Evolutionary conservation across 2,329 filamentous ascomycete species (phyloP), one percentile per base, ranked within the genome.

Genomic region (Diaporthe citriasiana): DNA sequence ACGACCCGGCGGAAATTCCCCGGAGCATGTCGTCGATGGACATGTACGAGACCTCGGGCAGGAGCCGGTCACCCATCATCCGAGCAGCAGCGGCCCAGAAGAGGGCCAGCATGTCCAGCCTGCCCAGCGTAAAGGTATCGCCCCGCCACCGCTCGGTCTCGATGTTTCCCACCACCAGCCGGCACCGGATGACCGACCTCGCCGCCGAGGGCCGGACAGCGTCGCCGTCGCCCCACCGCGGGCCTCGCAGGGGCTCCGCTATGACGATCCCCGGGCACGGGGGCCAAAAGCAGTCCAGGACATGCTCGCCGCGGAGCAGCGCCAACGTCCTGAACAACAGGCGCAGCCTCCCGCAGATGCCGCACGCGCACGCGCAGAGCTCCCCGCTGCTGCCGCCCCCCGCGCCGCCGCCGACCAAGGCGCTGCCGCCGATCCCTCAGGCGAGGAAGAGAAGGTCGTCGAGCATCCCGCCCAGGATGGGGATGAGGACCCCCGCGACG

Each of bases 391-490:
- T 86, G 0, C 88, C 88, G 40, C 89, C 89, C 1, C 88, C 85
- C 22, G 87, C 84, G 19, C 89, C 89, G 9, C 89, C 89, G 7
- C 89, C 89, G 33, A 89, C 83, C 15, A 86, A 85, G 76, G 88
- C 89, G 19, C 83, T 91, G 30, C 89, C 89, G 25, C 89, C 89
- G 0, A 84, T 90, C 51, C 88, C 88, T 6, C 81, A 78, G 56
- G 83, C 81, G 42, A 63, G 71, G 25, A 70, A 72, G 56, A 72
- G 73, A 51, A 71, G 71, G 17, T 70, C 55, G 8, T 69, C 55
- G 40, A 74, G 74, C 50, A 72, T 65, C 47, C 68, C 72, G 13
- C 68, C 74, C 12, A 56, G 66, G 25, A 65, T 75, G 57, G 63
- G 73, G 8, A 57, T 73, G 57, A 55, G 65, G 51, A 69, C 45